Evolutionary conservation across 1,139 yeast genomes (phyloP).

Genomic region (Petasospora rhodanensis): DNA sequence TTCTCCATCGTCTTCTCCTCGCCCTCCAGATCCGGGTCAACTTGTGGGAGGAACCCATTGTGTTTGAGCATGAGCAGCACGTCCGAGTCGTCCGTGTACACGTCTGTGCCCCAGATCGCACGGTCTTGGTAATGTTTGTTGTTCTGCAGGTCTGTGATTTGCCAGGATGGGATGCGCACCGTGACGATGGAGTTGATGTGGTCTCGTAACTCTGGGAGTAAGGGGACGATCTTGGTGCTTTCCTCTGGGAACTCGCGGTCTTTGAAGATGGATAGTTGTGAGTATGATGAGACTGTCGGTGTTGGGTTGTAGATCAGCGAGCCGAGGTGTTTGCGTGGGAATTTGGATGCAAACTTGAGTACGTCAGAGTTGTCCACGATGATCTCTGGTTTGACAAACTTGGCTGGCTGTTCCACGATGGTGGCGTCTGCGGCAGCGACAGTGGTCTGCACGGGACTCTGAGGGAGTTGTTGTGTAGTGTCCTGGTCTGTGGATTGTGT

Average conservation of each 20-base stretch:
- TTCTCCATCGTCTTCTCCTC: conserved; percentile 15
- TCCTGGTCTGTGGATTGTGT: too few relatives aligned
- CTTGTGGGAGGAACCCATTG: conserved; percentile 56
- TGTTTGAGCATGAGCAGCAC: conserved; percentile 71
- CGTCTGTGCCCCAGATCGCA: conserved; percentile 85
- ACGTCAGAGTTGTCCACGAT: conserved; percentile 43
- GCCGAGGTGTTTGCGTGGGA: conserved; percentile 53
- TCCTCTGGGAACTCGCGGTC: conserved; percentile 4
- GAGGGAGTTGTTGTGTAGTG: too few relatives aligned
- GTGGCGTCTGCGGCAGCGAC: not conserved
- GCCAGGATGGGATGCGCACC: conserved; percentile 54
- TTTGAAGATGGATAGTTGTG: conserved; percentile 24
- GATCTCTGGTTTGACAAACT: conserved; percentile 20
- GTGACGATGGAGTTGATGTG: conserved; percentile 60
- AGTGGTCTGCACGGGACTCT: not conserved
- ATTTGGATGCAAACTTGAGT: conserved; percentile 38
- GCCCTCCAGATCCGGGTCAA: conserved; percentile 29
- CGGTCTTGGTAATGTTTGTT: conserved; percentile 40
- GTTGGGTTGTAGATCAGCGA: conserved; percentile 56
- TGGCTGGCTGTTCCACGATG: too few relatives aligned
- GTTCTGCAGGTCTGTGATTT: conserved; percentile 24
- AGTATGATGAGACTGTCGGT: conserved; percentile 35
- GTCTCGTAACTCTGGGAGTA: conserved; percentile 43
- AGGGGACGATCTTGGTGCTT: conserved; percentile 23
- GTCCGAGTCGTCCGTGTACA: conserved; percentile 93